These are phyloP conservation scores for Kluyveromyces marxianus DNA, from an alignment of 1,139 yeast genomes.

Conservation along the genomic window DNA sequence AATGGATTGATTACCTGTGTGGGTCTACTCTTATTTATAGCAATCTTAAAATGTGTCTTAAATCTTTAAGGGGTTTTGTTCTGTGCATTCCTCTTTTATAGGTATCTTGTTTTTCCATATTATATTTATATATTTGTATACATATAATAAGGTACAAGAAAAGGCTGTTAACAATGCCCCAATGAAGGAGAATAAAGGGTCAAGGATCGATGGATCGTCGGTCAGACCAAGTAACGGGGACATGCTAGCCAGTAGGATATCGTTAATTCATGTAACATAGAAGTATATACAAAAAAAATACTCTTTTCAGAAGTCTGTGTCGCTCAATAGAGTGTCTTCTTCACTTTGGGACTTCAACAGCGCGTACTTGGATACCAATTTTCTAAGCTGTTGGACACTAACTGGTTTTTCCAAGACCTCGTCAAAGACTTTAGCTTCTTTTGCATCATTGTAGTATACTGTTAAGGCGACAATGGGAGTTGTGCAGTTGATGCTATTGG, in stretches of 20 bases:
- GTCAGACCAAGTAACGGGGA: too few relatives aligned
- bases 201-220: not conserved
- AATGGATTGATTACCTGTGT: not conserved
- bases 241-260: too few relatives aligned
- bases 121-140: not conserved
- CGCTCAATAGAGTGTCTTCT: constrained; percentile 28
- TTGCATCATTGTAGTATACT: constrained; percentile 64
- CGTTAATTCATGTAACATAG: too few relatives aligned
- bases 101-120: not conserved
- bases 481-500: constrained; percentile 63
- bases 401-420: constrained; percentile 75
- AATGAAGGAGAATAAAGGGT: too few relatives aligned
- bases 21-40: not conserved
- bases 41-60: too few relatives aligned
- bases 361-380: constrained; percentile 27
- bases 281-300: not conserved
- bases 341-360: constrained; percentile 27
- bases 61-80: not conserved
- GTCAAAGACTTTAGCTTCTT: constrained; percentile 50
- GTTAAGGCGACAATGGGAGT: constrained; percentile 80
- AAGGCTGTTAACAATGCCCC: too few relatives aligned
- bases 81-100: not conserved
- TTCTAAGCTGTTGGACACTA: constrained; percentile 38
- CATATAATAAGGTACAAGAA: not conserved
- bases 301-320: constrained; percentile 16